These are phyloP conservation scores for Rhodotorula taiwanensis DNA, from an alignment of 768 basidiomycete genomes.

Conservation along the genomic window DNA sequence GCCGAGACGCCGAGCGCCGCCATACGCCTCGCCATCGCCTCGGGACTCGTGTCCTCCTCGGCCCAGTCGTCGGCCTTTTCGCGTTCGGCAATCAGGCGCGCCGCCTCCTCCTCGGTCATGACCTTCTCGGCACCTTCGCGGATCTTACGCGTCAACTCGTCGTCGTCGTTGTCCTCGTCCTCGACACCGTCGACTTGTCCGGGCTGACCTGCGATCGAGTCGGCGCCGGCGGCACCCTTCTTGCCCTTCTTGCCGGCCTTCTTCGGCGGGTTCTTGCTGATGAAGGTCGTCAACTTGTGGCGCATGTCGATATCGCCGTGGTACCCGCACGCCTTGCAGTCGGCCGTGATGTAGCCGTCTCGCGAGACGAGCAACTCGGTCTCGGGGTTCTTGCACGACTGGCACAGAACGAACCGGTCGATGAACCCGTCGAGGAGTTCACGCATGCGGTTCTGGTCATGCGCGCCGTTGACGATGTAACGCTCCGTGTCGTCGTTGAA, in stretches of 20 bases:
- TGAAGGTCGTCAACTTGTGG: constrained; percentile 92
- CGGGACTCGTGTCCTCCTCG: constrained; percentile 72
- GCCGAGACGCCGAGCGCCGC: constrained; percentile 51
- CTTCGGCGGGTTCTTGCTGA: constrained; percentile 90
- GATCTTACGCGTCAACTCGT: constrained; percentile 82
- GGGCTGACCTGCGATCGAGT: constrained; percentile 36
- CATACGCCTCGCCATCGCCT: constrained; percentile 76
- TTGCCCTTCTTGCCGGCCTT: constrained; percentile 53
- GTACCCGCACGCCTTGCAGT: constrained; percentile 98
- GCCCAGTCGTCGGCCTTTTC: constrained; percentile 74
- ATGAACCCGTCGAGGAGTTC: constrained; percentile 96
- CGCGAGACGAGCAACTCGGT: constrained; percentile 90
- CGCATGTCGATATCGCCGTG: constrained; percentile 89
- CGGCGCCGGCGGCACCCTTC: constrained; percentile 41
- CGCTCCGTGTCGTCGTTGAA: constrained; percentile 94
- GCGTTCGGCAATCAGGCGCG: constrained; percentile 53
- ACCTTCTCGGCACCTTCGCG: constrained; percentile 79
- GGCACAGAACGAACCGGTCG: constrained; percentile 96
- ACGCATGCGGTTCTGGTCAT: constrained; percentile 80
- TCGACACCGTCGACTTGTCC: constrained; percentile 51
- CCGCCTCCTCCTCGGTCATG: constrained; percentile 32
- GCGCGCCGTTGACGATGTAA: constrained; percentile 97
- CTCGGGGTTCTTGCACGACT: constrained; percentile 97
- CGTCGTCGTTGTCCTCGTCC: constrained; percentile 51
- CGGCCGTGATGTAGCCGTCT: constrained; percentile 79